These are phyloP conservation scores for Leptoxyphium fumago DNA, from an alignment of 2,329 filamentous ascomycete genomes.

Conservation along the genomic window DNA sequence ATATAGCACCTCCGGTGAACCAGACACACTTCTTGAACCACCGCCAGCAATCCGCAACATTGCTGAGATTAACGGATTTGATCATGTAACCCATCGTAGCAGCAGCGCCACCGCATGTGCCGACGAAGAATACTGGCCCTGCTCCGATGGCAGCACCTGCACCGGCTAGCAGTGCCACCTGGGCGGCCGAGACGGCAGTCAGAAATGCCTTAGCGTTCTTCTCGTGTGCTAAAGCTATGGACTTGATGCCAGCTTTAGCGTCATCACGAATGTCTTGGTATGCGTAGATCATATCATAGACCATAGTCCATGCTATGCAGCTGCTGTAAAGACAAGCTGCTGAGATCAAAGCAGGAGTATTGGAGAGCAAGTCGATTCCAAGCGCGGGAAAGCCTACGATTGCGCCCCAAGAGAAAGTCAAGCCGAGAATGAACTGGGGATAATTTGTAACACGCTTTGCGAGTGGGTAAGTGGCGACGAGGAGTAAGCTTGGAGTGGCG, in stretches of 20 bases:
- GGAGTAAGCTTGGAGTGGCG: conserved; percentile 56
- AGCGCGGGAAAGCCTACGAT: conserved; percentile 78
- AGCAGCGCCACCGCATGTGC: conserved; percentile 42
- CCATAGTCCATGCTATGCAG: conserved; percentile 71
- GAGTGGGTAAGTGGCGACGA: conserved; percentile 65
- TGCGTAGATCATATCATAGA: conserved; percentile 89
- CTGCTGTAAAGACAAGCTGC: conserved; percentile 59
- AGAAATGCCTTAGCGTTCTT: conserved; percentile 63
- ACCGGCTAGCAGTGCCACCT: conserved; percentile 54
- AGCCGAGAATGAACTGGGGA: conserved; percentile 66
- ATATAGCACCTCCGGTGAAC: conserved; percentile 46
- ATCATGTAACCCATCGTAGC: conserved; percentile 44
- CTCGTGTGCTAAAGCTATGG: conserved; percentile 68
- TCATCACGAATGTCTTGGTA: conserved; percentile 87
- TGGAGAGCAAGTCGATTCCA: conserved; percentile 57
- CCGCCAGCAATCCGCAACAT: conserved; percentile 45
- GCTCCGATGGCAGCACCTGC: conserved; percentile 50
- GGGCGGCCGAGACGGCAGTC: conserved; percentile 51
- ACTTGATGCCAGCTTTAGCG: conserved; percentile 74
- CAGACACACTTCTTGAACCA: conserved; percentile 50
- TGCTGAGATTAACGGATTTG: conserved; percentile 41
- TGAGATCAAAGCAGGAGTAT: conserved; percentile 46
- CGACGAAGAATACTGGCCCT: conserved; percentile 43
- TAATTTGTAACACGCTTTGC: conserved; percentile 81
- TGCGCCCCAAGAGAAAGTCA: conserved; percentile 82